phyloP scores from a whole-genome alignment of 768 basidiomycete species.

The Collybia sordida region DNA sequence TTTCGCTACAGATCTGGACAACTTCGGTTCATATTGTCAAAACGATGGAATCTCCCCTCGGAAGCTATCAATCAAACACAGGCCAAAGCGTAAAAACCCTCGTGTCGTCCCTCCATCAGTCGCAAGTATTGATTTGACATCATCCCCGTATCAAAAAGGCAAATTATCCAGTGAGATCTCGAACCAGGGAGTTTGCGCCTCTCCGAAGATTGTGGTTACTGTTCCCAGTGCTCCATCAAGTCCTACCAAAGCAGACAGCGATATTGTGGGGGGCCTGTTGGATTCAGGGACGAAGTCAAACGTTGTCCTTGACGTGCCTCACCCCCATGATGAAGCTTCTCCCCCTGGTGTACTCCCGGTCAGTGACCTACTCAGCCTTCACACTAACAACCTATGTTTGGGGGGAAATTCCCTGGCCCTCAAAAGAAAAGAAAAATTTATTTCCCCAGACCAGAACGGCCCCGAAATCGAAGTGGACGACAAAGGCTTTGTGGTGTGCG shows the following conservation, averaged over 20 bases:
- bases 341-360: not conserved
- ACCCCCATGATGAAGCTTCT: not conserved
- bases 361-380: not conserved
- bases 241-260: not conserved
- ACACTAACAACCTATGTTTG: not conserved
- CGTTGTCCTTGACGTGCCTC: not conserved
- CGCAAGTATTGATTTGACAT: conserved; percentile 6
- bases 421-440: not conserved
- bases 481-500: not conserved
- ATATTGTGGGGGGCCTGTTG: not conserved
- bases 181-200: not conserved
- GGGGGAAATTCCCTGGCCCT: not conserved
- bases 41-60: not conserved
- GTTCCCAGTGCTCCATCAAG: conserved; percentile 9
- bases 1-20: conserved; percentile 7
- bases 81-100: conserved; percentile 1
- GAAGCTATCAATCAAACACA: conserved; percentile 6
- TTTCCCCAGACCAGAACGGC: no score
- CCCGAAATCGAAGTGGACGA: not conserved
- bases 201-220: conserved; percentile 15
- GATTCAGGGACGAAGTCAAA: not conserved
- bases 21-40: conserved; percentile 12
- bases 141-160: not conserved
- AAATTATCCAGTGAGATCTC: not conserved
- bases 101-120: conserved; percentile 1